Evolutionary conservation across 768 basidiomycete genomes (phyloP), one percentile per base, ranked within the genome.

Genomic region (Hygrocybe coccinea): DNA sequence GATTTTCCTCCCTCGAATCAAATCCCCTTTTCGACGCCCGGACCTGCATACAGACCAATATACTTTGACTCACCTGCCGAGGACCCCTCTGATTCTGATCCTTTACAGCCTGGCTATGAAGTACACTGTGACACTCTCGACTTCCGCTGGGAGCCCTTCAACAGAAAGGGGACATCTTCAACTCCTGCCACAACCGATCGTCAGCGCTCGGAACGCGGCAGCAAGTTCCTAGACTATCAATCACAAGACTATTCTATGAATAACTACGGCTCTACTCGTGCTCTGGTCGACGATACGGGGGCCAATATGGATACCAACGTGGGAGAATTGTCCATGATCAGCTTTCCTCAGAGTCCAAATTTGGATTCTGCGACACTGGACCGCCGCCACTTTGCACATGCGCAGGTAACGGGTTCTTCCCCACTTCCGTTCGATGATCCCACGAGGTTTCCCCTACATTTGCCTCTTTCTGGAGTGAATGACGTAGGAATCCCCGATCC

Each of bases 111-210:
- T 43, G 63, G 62, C 47, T 75, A 70, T 57, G 69, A 71, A 24
- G 60, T 79, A 39, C 72, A 77, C 56, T 76, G 72, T 57, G 65
- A 69, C 5, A 61, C 62, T 3, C 67, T 85, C 8, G 79, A 80
- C 60, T 86, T 86, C 59, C 74, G 64, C 50, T 86, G 85, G 84
- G 66, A 69, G 45, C 77, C 78, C 8, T 86, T 85, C 59, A 62
- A 76, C 53, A 65, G 71, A 48, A 58, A 50, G 25, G 52, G 52
- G 15, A 39, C 29, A 43, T 3, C 45, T 15, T 22, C 12, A 5
- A 5, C 11, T 34, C 5, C 9, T 5, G 2, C 17, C n/a, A 19
- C n/a, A 5, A 4, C 12, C 14, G n/a, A n/a, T 19, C 25, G 12
- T 47, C 17, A 47, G 3, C 3, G 46, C 17, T 21, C 5, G 5